Evolutionary conservation across 192 early-diverging fungal genomes (phyloP).

Genomic region (Lobosporangium transversale): DNA sequence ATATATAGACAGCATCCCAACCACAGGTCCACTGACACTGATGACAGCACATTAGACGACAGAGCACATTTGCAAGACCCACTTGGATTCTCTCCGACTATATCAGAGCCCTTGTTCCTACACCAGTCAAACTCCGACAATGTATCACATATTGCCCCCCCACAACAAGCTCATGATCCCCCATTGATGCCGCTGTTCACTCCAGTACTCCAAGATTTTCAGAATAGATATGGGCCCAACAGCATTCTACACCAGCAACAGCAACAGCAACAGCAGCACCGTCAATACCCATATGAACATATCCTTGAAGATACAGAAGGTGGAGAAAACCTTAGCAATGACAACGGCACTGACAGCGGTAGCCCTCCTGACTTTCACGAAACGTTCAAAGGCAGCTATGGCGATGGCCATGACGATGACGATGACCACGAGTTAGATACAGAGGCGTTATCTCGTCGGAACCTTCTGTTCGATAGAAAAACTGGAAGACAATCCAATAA

Average conservation of each 20-base stretch:
- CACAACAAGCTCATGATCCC: conserved; percentile 15
- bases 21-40: not conserved
- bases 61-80: not conserved
- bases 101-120: conserved; percentile 7
- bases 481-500: not conserved
- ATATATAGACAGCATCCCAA: conserved; percentile 27
- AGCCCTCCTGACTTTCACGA: conserved; percentile 17
- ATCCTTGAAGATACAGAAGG: too few relatives aligned
- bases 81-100: not conserved
- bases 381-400: not conserved
- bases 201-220: conserved; percentile 47
- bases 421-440: not conserved
- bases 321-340: not conserved
- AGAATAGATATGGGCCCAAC: conserved; percentile 33
- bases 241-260: conserved; percentile 13
- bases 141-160: conserved; percentile 18
- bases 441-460: conserved; percentile 11
- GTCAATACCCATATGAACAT: too few relatives aligned
- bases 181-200: conserved; percentile 50
- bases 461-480: conserved; percentile 9
- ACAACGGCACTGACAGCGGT: not conserved
- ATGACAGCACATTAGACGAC: conserved; percentile 2
- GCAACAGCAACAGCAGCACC: too few relatives aligned
- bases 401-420: conserved; percentile 21
- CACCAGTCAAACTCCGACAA: conserved; percentile 6